These are phyloP conservation scores for Lactarius pseudohatsudake DNA, from an alignment of 768 basidiomycete genomes.

Conservation along the genomic window DNA sequence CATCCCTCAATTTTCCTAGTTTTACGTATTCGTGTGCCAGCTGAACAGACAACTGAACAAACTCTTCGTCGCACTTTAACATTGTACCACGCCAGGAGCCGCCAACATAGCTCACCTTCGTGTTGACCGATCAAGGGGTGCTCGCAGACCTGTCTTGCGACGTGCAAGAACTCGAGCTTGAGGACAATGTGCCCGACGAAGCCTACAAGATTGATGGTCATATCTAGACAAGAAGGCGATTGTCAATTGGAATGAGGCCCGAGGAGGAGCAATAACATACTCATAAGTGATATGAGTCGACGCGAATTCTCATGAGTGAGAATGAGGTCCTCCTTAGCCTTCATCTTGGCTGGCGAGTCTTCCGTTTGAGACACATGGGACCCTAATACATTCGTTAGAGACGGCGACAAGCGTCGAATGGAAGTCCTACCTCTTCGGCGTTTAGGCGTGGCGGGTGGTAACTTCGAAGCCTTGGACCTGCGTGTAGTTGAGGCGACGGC, in stretches of 20 bases:
- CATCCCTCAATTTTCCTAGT: constrained; percentile 72
- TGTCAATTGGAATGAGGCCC: background rate
- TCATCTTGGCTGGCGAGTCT: background rate
- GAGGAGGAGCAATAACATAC: constrained; percentile 2
- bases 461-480: constrained; percentile 12
- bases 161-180: constrained; percentile 27
- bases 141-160: constrained; percentile 22
- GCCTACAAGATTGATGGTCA: constrained; percentile 26
- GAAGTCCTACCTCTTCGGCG: constrained; percentile 34
- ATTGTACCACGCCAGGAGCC: background rate
- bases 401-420: background rate
- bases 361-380: constrained; percentile 6
- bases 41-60: constrained; percentile 60
- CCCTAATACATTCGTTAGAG: constrained; percentile 7
- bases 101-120: constrained; percentile 45
- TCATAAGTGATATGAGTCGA: constrained; percentile 22
- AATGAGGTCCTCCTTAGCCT: background rate
- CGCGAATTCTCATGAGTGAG: constrained; percentile 10
- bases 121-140: constrained; percentile 32
- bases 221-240: constrained; percentile 13
- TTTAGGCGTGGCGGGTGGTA: constrained; percentile 45
- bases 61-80: constrained; percentile 44
- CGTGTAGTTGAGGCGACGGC: constrained; percentile 23
- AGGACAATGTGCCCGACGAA: constrained; percentile 27
- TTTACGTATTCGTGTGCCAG: constrained; percentile 78